phyloP scores from a whole-genome alignment of 2,329 filamentous ascomycete genomes.

The Diaporthe sp. region DNA sequence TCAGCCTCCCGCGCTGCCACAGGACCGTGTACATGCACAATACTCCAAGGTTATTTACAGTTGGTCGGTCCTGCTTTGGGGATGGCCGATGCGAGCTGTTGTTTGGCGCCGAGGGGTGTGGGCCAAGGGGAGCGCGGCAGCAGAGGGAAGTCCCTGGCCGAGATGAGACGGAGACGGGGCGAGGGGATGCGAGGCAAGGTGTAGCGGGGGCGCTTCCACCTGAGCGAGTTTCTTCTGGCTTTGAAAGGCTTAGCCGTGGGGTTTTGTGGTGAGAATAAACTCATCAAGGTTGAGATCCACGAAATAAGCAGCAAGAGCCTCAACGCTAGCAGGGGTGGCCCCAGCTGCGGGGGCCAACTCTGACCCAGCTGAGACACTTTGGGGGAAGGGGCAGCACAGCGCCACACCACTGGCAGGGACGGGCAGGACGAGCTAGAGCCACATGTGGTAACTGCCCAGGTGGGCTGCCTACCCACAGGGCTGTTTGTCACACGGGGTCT shows the following conservation, averaged over 20 bases:
- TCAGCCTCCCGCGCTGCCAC: background rate
- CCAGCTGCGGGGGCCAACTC: background rate
- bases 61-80: background rate
- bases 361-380: slow-evolving; percentile 22
- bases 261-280: slow-evolving; percentile 31
- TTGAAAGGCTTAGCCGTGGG: slow-evolving; percentile 1
- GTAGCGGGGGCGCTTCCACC: background rate
- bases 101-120: background rate
- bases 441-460: slow-evolving; percentile 10
- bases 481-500: slow-evolving; percentile 6
- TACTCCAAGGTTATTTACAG: background rate
- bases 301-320: slow-evolving; percentile 33
- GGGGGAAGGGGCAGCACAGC: background rate
- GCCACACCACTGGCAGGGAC: background rate
- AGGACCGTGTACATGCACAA: background rate
- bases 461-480: background rate
- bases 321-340: slow-evolving; percentile 27
- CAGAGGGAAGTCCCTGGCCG: slow-evolving; percentile 20
- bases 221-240: slow-evolving; percentile 15
- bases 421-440: background rate
- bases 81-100: slow-evolving; percentile 8
- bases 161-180: slow-evolving; percentile 12
- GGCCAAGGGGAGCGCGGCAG: background rate
- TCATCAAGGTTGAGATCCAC: slow-evolving; percentile 25
- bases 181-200: background rate